Evolutionary conservation across 305 asterid species (phyloP).

Genomic region (Plantago coronopus): DNA sequence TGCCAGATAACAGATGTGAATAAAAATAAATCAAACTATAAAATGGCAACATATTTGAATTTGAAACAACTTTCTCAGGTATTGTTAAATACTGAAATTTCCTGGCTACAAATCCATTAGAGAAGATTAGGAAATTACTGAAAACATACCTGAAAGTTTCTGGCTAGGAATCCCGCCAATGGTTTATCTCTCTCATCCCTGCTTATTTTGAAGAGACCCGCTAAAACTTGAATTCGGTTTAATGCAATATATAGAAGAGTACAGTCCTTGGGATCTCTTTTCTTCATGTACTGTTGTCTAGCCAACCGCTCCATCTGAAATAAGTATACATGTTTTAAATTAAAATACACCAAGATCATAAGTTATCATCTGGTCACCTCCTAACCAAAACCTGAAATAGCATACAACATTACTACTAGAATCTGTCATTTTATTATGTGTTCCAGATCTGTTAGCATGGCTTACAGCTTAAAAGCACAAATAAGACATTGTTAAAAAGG

Average conservation of each 20-base stretch:
- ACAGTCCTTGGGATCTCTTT: conserved; percentile 91
- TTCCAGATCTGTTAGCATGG: background rate
- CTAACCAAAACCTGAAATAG: background rate
- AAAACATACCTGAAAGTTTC: conserved; percentile 96
- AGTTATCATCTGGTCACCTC: background rate
- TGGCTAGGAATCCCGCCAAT: conserved; percentile 73
- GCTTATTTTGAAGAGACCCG: conserved; percentile 95
- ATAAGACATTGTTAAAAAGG: background rate
- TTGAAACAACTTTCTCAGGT: background rate
- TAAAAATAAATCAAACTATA: conserved; percentile 13
- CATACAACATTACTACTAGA: conserved; percentile 16
- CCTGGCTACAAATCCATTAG: conserved; percentile 9
- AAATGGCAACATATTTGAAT: conserved; percentile 17
- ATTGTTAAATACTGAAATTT: no score
- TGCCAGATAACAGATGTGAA: conserved; percentile 21
- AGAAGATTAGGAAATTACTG: conserved; percentile 9
- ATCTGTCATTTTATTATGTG: background rate
- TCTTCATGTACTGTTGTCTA: conserved; percentile 75
- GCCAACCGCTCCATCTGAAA: conserved; percentile 96
- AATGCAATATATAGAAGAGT: conserved; percentile 85
- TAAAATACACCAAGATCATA: conserved; percentile 5
- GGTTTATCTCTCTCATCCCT: conserved; percentile 94
- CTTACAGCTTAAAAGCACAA: background rate
- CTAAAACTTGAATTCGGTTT: conserved; percentile 92
- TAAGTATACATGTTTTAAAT: conserved; percentile 25